Evolutionary conservation across 495 filamentous ascomycete species (phyloP).

Genomic region (Viridothelium virens): DNA sequence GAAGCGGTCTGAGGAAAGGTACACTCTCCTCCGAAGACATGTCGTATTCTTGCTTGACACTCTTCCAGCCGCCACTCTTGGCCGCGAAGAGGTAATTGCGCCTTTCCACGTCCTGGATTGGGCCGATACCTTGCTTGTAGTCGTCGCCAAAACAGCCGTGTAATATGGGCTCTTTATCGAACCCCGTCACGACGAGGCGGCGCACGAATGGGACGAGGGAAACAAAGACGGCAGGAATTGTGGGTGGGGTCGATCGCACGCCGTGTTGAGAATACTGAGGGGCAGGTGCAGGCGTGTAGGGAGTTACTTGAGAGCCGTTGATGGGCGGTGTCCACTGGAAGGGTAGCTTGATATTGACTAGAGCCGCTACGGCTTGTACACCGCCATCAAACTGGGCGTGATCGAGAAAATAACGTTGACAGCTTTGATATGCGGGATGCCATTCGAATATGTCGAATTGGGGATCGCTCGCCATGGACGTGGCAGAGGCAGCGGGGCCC

Average conservation of each 20-base stretch:
- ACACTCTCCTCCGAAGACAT: conserved; percentile 69
- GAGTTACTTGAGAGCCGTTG: conserved; percentile 29
- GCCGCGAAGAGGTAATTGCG: conserved; percentile 93
- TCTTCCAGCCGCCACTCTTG: conserved; percentile 81
- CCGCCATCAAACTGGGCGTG: conserved; percentile 76
- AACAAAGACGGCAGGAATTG: conserved; percentile 39
- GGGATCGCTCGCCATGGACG: conserved; percentile 26
- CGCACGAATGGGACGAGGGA: conserved; percentile 85
- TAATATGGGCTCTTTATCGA: conserved; percentile 74
- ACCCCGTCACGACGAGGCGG: conserved; percentile 82
- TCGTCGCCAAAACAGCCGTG: conserved; percentile 95
- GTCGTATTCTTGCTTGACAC: conserved; percentile 85
- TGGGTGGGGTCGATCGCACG: conserved; percentile 17
- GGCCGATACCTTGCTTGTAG: conserved; percentile 69
- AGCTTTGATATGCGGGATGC: conserved; percentile 88
- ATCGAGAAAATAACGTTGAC: conserved; percentile 87
- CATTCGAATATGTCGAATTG: conserved; percentile 84
- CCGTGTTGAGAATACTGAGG: conserved; percentile 22
- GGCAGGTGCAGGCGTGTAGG: conserved; percentile 28
- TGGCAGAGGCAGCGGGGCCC: conserved; percentile 14
- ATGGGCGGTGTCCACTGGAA: conserved; percentile 49
- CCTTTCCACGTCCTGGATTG: conserved; percentile 80
- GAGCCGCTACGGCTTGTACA: conserved; percentile 83
- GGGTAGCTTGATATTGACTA: conserved; percentile 75
- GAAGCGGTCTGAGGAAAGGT: conserved; percentile 76